phyloP scores from a whole-genome alignment of 352 stramenopile genomes.

The Pythium aristosporum region DNA sequence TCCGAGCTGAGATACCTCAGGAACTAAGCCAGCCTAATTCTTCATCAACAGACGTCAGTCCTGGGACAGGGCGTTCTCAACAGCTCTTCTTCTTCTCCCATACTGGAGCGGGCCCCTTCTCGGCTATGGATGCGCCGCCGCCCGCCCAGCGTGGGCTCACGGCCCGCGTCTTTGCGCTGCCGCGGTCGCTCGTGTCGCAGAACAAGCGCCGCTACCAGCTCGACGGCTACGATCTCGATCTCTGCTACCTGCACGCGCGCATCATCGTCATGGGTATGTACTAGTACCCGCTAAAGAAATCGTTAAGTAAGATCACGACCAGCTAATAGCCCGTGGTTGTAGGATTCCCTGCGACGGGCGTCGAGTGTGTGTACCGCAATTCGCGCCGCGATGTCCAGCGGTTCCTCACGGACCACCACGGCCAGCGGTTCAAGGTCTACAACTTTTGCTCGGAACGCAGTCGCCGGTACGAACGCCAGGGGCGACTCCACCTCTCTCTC shows the following conservation, averaged over 20 bases:
- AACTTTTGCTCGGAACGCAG: conserved; percentile 70
- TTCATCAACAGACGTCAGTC: too few relatives aligned
- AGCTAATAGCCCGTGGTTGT: neutral
- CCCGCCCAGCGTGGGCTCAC: neutral
- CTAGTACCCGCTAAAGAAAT: neutral
- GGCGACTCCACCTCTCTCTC: neutral
- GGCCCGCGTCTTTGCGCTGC: conserved; percentile 38
- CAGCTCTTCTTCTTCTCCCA: neutral
- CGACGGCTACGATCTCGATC: conserved; percentile 65
- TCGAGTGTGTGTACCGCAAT: conserved; percentile 66
- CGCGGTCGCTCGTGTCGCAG: conserved; percentile 70
- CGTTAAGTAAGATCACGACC: too few relatives aligned
- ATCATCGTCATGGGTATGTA: conserved; percentile 74
- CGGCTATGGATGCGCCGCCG: neutral
- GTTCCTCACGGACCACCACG: conserved; percentile 52
- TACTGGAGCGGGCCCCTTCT: too few relatives aligned
- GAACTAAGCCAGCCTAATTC: too few relatives aligned
- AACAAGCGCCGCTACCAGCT: conserved; percentile 70
- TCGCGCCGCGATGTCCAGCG: conserved; percentile 53
- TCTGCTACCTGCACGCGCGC: conserved; percentile 71
- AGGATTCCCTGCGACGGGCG: conserved; percentile 58
- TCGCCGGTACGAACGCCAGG: conserved; percentile 32
- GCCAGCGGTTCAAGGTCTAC: conserved; percentile 66
- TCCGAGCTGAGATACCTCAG: too few relatives aligned
- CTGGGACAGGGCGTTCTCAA: neutral